Conservation (phyloP, 192 early-diverging fungal species). For the Fimicolochytrium jonesii region DNA sequence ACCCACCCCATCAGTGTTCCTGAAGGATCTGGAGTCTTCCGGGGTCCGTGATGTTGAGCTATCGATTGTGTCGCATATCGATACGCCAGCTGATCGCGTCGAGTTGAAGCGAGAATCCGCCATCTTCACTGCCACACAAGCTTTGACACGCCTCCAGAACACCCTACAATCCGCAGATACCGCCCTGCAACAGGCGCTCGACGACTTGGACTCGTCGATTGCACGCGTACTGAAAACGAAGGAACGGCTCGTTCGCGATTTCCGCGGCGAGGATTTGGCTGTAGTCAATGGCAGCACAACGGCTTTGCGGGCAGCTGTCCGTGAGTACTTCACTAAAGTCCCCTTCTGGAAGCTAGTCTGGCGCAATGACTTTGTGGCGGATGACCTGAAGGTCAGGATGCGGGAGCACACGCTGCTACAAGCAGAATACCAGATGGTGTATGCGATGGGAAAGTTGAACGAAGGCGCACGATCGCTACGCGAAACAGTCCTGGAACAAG, state of each 20-base stretch:
- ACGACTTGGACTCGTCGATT: conserved; percentile 3
- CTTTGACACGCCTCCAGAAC: conserved; percentile 2
- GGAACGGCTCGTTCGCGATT: conserved; percentile 31
- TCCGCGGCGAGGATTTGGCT: conserved; percentile 29
- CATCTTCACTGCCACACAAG: conserved; percentile 12
- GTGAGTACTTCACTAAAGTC: conserved; percentile 25
- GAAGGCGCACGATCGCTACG: conserved; percentile 31
- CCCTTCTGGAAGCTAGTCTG: conserved; percentile 29
- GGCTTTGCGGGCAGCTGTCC: conserved; percentile 16
- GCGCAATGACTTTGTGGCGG: conserved; percentile 21
- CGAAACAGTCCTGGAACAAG: conserved; percentile 19
- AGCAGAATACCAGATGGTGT: conserved; percentile 42
- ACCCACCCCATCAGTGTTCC: too few relatives aligned
- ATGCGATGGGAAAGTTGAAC: conserved; percentile 38
- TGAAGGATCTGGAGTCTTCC: not conserved
- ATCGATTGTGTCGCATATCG: conserved; percentile 9
- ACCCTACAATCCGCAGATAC: not conserved
- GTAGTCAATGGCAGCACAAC: conserved; percentile 22
- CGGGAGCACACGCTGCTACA: conserved; percentile 22
- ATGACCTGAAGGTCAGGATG: conserved; percentile 26
- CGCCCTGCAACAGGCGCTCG: not conserved
- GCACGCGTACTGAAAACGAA: conserved; percentile 21
- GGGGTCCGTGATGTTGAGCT: conserved; percentile 9
- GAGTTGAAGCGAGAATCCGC: conserved; percentile 6
- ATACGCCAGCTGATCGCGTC: conserved; percentile 15